Evolutionary conservation across 2,329 filamentous ascomycete genomes (phyloP).

Genomic region (Plectosphaerella cucumerina): DNA sequence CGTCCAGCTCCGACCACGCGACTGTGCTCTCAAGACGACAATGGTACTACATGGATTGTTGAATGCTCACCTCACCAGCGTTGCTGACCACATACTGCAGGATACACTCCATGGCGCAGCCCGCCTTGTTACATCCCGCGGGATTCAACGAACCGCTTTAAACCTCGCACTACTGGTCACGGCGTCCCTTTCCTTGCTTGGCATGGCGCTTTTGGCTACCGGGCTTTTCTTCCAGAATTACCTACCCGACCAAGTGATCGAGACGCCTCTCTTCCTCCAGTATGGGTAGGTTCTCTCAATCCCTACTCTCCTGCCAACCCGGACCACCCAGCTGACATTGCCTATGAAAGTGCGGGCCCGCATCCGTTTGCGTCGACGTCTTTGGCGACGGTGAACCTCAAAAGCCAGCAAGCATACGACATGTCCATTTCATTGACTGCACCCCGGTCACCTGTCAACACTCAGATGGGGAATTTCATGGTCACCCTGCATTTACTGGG

Average conservation of each 20-base stretch:
- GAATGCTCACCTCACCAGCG: background rate
- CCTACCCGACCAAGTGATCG: conserved; percentile 50
- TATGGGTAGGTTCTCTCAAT: conserved; percentile 43
- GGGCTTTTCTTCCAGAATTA: conserved; percentile 52
- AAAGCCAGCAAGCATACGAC: conserved; percentile 78
- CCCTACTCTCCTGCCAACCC: background rate
- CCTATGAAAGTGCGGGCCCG: conserved; percentile 34
- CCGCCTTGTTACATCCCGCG: conserved; percentile 41
- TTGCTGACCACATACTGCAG: background rate
- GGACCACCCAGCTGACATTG: conserved; percentile 1
- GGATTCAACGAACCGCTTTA: conserved; percentile 45
- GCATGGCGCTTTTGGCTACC: conserved; percentile 44
- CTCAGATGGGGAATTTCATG: conserved; percentile 90
- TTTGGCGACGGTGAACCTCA: conserved; percentile 48
- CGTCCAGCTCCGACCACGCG: background rate
- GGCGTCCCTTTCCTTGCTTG: conserved; percentile 39
- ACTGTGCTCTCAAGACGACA: background rate
- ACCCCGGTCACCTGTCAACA: conserved; percentile 73
- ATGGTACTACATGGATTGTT: background rate
- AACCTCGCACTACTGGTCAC: conserved; percentile 40
- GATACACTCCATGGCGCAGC: background rate
- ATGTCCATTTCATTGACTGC: conserved; percentile 70
- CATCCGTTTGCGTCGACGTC: conserved; percentile 50
- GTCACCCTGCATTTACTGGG: conserved; percentile 69
- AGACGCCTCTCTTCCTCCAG: conserved; percentile 50